These are phyloP conservation scores for Orbilia blumenaviensis DNA, from an alignment of 2,329 filamentous ascomycete species.

Conservation along the genomic window DNA sequence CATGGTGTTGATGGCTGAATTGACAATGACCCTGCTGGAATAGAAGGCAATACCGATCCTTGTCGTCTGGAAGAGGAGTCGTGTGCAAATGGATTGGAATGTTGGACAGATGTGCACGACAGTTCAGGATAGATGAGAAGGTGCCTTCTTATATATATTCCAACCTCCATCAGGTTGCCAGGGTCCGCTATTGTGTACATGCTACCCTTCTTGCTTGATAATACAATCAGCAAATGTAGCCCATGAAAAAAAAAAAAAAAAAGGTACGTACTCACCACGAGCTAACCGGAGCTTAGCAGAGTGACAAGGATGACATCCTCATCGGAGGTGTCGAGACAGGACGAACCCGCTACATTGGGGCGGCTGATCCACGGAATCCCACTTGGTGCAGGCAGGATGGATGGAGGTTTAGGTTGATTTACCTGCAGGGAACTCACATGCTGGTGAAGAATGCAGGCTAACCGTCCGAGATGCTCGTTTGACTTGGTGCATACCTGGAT, in stretches of 20 bases:
- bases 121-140: slow-evolving; percentile 11
- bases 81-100: slow-evolving; percentile 21
- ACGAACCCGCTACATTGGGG: slow-evolving; percentile 24
- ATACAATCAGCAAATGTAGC: slow-evolving; percentile 2
- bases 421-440: slow-evolving; percentile 1
- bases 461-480: slow-evolving; percentile 32
- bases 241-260: neutral
- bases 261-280: neutral
- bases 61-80: slow-evolving; percentile 20
- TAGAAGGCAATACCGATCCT: neutral
- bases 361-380: slow-evolving; percentile 23
- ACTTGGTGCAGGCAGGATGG: neutral
- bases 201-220: slow-evolving; percentile 6
- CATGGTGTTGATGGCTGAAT: slow-evolving; percentile 18
- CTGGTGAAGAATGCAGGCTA: slow-evolving; percentile 1
- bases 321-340: neutral
- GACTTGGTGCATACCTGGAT: slow-evolving; percentile 3
- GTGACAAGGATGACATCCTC: neutral
- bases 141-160: slow-evolving; percentile 25
- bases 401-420: slow-evolving; percentile 2
- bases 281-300: neutral
- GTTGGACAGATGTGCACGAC: neutral
- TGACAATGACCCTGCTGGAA: neutral
- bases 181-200: neutral
- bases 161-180: neutral